Conservation (phyloP, 768 basidiomycete genomes). For the Phanerochaete sordida region DNA sequence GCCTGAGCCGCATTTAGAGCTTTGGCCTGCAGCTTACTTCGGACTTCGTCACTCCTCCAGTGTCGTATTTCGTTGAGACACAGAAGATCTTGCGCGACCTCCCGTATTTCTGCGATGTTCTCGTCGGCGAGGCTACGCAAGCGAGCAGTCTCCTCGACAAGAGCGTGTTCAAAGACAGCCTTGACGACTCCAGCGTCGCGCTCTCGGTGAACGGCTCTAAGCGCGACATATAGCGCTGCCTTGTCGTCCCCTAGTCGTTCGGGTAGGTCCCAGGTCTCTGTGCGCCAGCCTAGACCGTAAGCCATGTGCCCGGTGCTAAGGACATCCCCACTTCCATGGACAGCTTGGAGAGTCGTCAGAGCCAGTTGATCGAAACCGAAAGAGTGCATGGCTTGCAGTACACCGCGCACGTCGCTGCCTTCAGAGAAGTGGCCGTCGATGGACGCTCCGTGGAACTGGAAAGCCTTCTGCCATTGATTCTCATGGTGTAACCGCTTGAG, state of each 20-base stretch:
- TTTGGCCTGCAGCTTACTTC: slow-evolving; percentile 31
- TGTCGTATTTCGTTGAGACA: slow-evolving; percentile 73
- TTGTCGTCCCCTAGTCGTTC: slow-evolving; percentile 44
- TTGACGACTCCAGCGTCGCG: slow-evolving; percentile 52
- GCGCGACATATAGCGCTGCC: slow-evolving; percentile 67
- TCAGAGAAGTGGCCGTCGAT: slow-evolving; percentile 57
- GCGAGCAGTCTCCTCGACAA: slow-evolving; percentile 59
- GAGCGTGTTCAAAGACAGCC: slow-evolving; percentile 41
- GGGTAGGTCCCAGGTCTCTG: slow-evolving; percentile 93
- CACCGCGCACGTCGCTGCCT: slow-evolving; percentile 50
- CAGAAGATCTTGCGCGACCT: slow-evolving; percentile 68
- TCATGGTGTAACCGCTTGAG: slow-evolving; percentile 90
- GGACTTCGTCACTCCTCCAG: slow-evolving; percentile 47
- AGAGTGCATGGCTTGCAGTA: slow-evolving; percentile 78
- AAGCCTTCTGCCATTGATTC: slow-evolving; percentile 87
- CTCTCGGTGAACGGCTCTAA: slow-evolving; percentile 82
- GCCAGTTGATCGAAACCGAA: slow-evolving; percentile 93
- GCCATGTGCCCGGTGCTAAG: slow-evolving; percentile 39
- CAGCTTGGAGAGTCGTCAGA: slow-evolving; percentile 53
- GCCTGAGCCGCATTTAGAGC: slow-evolving; percentile 35
- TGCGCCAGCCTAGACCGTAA: slow-evolving; percentile 90
- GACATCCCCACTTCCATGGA: slow-evolving; percentile 29
- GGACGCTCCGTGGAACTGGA: slow-evolving; percentile 84
- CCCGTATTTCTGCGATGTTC: slow-evolving; percentile 72
- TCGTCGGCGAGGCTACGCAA: slow-evolving; percentile 71